Conservation (phyloP, 805 yeast genomes). For the Blastobotrys parvus region DNA sequence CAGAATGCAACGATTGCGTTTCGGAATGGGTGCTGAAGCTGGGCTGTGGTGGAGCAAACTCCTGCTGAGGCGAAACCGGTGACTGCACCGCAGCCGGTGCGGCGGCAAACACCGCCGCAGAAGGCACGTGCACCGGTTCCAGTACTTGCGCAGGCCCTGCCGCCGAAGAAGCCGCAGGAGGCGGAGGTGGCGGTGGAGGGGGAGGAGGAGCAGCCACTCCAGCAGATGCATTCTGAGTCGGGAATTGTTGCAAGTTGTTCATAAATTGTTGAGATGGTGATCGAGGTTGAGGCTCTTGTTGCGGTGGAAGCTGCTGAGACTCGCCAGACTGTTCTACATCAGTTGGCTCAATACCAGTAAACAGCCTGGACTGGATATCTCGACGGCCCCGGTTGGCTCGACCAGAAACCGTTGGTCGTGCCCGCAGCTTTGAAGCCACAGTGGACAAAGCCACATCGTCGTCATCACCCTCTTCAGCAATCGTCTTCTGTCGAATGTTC, state of each 20-base stretch:
- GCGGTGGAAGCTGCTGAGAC: constrained; percentile 3
- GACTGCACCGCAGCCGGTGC: background rate
- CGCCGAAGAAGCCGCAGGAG: background rate
- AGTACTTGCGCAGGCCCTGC: background rate
- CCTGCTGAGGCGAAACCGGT: background rate
- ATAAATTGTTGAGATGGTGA: background rate
- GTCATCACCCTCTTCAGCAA: constrained; percentile 20
- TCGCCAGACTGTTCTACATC: constrained; percentile 13
- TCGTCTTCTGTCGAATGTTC: constrained; percentile 19
- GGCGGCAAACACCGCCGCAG: background rate
- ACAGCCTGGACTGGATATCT: constrained; percentile 25
- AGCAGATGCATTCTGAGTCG: background rate
- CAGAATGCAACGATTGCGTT: constrained; percentile 20
- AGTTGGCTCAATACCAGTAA: constrained; percentile 21
- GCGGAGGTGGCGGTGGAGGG: background rate
- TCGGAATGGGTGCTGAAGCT: constrained; percentile 6
- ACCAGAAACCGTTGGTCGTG: constrained; percentile 23
- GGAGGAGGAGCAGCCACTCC: background rate
- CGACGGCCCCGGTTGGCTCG: constrained; percentile 24
- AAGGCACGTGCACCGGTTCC: background rate
- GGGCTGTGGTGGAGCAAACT: background rate
- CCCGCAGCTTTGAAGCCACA: constrained; percentile 26
- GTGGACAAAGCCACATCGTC: constrained; percentile 24
- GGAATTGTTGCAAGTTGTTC: background rate
- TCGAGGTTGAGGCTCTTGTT: constrained; percentile 2